Percentiles rank a stretch among this genome's conserved stretches.
These are phyloP conservation scores for Paraurostyla sp. DNA, from an alignment of 73 alveolate species.

Conservation along the genomic window DNA sequence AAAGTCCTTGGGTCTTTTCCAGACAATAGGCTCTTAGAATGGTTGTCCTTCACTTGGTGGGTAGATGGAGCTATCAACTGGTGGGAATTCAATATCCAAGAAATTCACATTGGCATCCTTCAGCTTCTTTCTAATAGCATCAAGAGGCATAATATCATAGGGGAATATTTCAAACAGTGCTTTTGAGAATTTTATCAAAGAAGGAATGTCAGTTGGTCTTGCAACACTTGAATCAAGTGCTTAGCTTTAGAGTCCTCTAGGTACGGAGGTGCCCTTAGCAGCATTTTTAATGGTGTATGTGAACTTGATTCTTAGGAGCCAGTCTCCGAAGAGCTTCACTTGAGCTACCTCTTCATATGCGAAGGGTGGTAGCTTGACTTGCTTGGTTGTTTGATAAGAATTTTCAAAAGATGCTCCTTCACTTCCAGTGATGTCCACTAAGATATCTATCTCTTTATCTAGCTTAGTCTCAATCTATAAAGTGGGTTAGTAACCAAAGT, in stretches of 20 bases:
- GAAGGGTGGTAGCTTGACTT: neutral
- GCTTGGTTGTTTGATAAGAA: neutral
- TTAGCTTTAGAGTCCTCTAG: neutral
- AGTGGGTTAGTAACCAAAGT: neutral
- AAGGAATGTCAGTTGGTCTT: slow-evolving; percentile 19
- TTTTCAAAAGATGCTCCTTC: slow-evolving; percentile 45
- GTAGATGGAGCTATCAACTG: slow-evolving; percentile 59
- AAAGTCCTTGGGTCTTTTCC: slow-evolving; percentile 82
- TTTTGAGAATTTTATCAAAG: slow-evolving; percentile 5
- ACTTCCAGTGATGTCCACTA: slow-evolving; percentile 51
- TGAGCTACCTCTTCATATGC: slow-evolving; percentile 44
- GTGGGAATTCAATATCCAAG: slow-evolving; percentile 72
- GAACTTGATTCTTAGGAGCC: slow-evolving; percentile 51
- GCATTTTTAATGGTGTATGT: slow-evolving; percentile 55
- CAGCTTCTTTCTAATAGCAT: slow-evolving; percentile 12
- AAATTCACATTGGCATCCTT: slow-evolving; percentile 48
- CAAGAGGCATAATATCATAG: slow-evolving; percentile 46
- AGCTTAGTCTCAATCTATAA: slow-evolving; percentile 45
- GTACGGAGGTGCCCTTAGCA: slow-evolving; percentile 4
- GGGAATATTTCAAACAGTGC: slow-evolving; percentile 58
- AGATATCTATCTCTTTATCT: slow-evolving; percentile 28
- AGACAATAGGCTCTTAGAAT: slow-evolving; percentile 55
- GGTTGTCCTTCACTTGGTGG: slow-evolving; percentile 55
- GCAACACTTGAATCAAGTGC: neutral
- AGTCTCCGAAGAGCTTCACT: slow-evolving; percentile 51